Evolutionary conservation across 2,329 filamentous ascomycete species (phyloP).

Genomic region (Cordyceps sp.): DNA sequence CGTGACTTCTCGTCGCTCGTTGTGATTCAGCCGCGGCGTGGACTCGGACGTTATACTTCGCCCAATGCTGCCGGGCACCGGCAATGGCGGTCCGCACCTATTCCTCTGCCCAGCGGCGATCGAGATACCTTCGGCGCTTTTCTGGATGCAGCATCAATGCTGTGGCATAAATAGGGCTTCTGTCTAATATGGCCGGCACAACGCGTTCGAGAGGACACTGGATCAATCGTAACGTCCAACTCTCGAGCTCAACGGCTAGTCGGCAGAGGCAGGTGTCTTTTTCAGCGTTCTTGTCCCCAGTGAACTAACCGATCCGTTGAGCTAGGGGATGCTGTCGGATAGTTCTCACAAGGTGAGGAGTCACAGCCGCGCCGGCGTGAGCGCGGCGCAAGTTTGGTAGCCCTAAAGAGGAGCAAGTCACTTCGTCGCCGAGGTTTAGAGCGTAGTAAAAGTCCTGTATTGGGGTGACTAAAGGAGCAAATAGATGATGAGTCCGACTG

Average conservation of each 20-base stretch:
- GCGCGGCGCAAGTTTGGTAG: not conserved
- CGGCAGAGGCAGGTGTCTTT: not conserved
- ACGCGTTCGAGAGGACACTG: not conserved
- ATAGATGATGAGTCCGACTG: too few relatives aligned
- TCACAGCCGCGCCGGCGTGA: not conserved
- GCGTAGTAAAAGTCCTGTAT: too few relatives aligned
- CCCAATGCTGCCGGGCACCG: not conserved
- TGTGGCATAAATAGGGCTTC: not conserved
- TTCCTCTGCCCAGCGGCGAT: conserved; percentile 1
- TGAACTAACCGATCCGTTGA: not conserved
- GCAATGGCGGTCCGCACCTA: not conserved
- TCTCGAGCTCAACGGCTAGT: not conserved
- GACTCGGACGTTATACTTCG: conserved; percentile 1
- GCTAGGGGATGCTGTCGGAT: not conserved
- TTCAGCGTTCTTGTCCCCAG: not conserved
- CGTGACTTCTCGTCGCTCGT: not conserved
- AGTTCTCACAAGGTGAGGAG: not conserved
- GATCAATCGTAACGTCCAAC: not conserved
- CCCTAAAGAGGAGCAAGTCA: too few relatives aligned
- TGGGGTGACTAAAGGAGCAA: too few relatives aligned
- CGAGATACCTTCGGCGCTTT: conserved; percentile 1
- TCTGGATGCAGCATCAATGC: not conserved
- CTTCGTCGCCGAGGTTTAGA: too few relatives aligned
- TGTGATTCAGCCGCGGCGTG: not conserved
- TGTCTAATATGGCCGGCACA: not conserved